phyloP scores from a whole-genome alignment of 2,329 filamentous ascomycete species.

The Paracoccidioides brasiliensis region DNA sequence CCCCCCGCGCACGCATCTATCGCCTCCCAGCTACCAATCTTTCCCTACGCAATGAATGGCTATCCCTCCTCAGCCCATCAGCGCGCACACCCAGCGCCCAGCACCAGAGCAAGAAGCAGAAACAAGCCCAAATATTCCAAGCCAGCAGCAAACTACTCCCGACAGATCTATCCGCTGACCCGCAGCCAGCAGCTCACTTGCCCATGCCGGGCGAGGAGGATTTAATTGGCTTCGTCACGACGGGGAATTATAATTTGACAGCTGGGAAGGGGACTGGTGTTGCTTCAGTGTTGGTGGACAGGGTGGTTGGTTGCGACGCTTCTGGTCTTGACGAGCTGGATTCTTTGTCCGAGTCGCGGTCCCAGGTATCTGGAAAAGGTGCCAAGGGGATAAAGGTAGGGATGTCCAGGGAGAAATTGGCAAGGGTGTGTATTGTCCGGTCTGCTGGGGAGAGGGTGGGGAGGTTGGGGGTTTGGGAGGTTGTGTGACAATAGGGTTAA shows the following conservation, averaged over 20 bases:
- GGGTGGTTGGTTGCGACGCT: conserved; percentile 30
- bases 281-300: conserved; percentile 53
- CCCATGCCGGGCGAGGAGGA: conserved; percentile 61
- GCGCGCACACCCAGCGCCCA: conserved; percentile 13
- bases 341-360: not conserved
- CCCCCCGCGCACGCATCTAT: conserved; percentile 68
- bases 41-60: conserved; percentile 57
- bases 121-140: not conserved
- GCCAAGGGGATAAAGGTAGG: not conserved
- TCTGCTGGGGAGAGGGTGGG: conserved; percentile 68
- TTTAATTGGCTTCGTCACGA: conserved; percentile 80
- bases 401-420: conserved; percentile 11
- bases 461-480: conserved; percentile 66
- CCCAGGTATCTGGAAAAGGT: not conserved
- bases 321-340: not conserved
- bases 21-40: conserved; percentile 51
- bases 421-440: conserved; percentile 57
- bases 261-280: conserved; percentile 65
- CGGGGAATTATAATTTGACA: conserved; percentile 67
- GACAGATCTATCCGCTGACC: conserved; percentile 26
- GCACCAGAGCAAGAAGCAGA: conserved; percentile 13
- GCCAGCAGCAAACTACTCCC: not conserved
- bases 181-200: conserved; percentile 26
- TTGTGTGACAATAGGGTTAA: conserved; percentile 19
- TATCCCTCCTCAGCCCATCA: conserved; percentile 23